A percentile compares a stretch with the other conserved stretches of the same genome.
These are phyloP conservation scores for Hanseniaspora guilliermondii DNA, from an alignment of 805 yeast genomes.

Conservation along the genomic window DNA sequence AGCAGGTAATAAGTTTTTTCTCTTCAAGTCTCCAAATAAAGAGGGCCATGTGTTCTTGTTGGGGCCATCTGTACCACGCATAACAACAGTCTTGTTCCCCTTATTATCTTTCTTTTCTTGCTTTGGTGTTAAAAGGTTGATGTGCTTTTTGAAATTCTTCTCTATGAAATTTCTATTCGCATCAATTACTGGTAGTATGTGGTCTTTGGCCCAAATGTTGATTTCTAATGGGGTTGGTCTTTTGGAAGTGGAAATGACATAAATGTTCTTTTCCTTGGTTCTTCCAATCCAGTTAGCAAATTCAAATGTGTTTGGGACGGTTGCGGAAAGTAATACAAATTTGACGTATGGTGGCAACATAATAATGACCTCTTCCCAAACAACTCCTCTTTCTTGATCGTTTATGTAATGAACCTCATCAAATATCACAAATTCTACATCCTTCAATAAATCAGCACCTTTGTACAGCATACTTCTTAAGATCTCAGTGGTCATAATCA, in stretches of 20 bases:
- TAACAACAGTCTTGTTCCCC: slow-evolving; percentile 19
- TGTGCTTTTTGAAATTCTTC: slow-evolving; percentile 49
- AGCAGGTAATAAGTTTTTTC: slow-evolving; percentile 68
- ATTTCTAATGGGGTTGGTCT: slow-evolving; percentile 94
- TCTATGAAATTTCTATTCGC: slow-evolving; percentile 59
- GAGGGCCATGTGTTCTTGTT: slow-evolving; percentile 67
- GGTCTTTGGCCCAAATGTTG: slow-evolving; percentile 67
- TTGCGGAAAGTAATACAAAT: slow-evolving; percentile 81
- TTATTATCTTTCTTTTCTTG: slow-evolving; percentile 30
- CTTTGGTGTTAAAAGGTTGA: slow-evolving; percentile 36
- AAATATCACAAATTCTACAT: slow-evolving; percentile 92
- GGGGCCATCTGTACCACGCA: slow-evolving; percentile 39
- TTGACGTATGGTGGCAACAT: slow-evolving; percentile 96
- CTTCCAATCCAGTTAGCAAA: slow-evolving; percentile 98
- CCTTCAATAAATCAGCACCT: slow-evolving; percentile 92
- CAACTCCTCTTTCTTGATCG: slow-evolving; percentile 94
- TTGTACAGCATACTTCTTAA: slow-evolving; percentile 87
- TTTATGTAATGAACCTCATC: slow-evolving; percentile 98
- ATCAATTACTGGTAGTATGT: slow-evolving; percentile 60
- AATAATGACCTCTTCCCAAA: slow-evolving; percentile 97
- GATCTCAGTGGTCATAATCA: slow-evolving; percentile 96
- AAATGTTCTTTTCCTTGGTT: slow-evolving; percentile 88
- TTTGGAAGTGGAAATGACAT: slow-evolving; percentile 90
- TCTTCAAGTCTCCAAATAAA: slow-evolving; percentile 56
- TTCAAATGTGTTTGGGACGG: slow-evolving; percentile 96